Conservation (phyloP, 805 yeast genomes). For the Wickerhamiella cacticola region DNA sequence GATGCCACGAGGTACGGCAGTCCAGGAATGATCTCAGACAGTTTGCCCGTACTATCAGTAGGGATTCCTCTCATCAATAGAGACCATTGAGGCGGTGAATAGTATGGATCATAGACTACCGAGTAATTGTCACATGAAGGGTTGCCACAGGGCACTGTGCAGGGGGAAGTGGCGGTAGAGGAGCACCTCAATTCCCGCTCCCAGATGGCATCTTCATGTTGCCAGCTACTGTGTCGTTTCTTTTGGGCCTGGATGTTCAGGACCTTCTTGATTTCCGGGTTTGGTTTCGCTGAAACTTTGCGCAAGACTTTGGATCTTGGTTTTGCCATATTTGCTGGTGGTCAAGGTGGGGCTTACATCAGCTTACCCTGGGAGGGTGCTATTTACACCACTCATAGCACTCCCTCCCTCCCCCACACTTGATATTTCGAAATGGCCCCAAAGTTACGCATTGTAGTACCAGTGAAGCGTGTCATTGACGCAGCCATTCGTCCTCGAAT, state of each 20-base stretch:
- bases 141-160: slow-evolving; percentile 10
- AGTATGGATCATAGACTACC: slow-evolving; percentile 9
- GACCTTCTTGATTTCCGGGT: slow-evolving; percentile 2
- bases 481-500: slow-evolving; percentile 87
- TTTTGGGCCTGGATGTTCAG: slow-evolving; percentile 9
- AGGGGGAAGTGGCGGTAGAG: slow-evolving; percentile 9
- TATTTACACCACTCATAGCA: no score
- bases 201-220: slow-evolving; percentile 8
- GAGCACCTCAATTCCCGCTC: slow-evolving; percentile 8
- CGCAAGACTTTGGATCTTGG: slow-evolving; percentile 10
- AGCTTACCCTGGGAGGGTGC: no score
- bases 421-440: background rate
- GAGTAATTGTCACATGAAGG: slow-evolving; percentile 7
- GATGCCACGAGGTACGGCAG: slow-evolving; percentile 51
- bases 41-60: slow-evolving; percentile 6
- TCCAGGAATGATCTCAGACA: slow-evolving; percentile 39
- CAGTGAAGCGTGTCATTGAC: slow-evolving; percentile 90
- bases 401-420: no score
- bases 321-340: slow-evolving; percentile 11
- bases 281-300: slow-evolving; percentile 6
- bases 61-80: slow-evolving; percentile 7
- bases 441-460: slow-evolving; percentile 54
- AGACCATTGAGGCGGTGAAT: slow-evolving; percentile 7
- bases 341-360: background rate
- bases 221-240: slow-evolving; percentile 8